Evolutionary conservation across 208 protist species (phyloP).

Genomic region (Wallacemonas sp.): DNA sequence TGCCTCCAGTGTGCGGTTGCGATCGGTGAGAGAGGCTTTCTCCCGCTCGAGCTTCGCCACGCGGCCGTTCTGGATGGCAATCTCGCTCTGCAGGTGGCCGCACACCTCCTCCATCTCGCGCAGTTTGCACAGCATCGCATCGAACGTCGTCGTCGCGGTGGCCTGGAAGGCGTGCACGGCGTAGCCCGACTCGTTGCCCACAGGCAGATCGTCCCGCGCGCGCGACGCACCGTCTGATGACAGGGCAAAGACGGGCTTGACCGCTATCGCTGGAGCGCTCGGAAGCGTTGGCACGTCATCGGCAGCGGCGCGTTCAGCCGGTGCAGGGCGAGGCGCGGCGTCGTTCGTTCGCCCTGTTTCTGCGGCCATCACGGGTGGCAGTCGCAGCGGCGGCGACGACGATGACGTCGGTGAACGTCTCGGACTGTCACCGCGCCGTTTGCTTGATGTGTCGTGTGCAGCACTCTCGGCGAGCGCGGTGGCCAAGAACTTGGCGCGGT

Average conservation of each 20-base stretch:
- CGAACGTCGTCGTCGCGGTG: slow-evolving; percentile 37
- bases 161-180: background rate
- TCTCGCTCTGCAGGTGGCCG: slow-evolving; percentile 66
- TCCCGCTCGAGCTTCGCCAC: slow-evolving; percentile 67
- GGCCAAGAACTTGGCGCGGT: slow-evolving; percentile 34
- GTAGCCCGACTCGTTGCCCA: background rate
- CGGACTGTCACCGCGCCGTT: background rate
- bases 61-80: slow-evolving; percentile 63
- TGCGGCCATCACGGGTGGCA: background rate
- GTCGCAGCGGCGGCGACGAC: background rate
- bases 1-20: slow-evolving; percentile 45
- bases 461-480: slow-evolving; percentile 50
- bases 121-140: slow-evolving; percentile 71
- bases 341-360: background rate
- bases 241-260: background rate
- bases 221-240: too few species aligned
- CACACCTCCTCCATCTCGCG: slow-evolving; percentile 75
- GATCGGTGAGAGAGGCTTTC: slow-evolving; percentile 48
- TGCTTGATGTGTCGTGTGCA: slow-evolving; percentile 18
- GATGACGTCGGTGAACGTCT: background rate
- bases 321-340: background rate
- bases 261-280: background rate
- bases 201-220: background rate
- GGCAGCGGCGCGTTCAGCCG: background rate
- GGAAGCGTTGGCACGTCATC: background rate